Evolutionary conservation across 345 rosid genomes (phyloP).

Genomic region (Triadica sebifera): DNA sequence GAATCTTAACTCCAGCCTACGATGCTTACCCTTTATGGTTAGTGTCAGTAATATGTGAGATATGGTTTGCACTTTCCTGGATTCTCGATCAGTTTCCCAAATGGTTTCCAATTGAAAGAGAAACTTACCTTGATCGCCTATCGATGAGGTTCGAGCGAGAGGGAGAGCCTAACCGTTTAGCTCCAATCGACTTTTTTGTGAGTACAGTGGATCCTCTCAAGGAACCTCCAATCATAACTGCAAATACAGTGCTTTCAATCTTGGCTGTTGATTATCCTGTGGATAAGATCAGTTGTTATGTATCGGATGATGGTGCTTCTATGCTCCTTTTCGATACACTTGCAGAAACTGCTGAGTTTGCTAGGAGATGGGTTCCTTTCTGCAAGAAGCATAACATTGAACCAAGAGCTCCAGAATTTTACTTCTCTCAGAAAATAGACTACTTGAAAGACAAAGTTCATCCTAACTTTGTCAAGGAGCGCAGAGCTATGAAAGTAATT

Average conservation of each 20-base stretch:
- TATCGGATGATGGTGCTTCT: conserved; percentile 95
- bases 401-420: conserved; percentile 92
- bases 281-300: conserved; percentile 83
- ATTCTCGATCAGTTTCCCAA: conserved; percentile 97
- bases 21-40: conserved; percentile 96
- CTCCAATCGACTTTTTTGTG: conserved; percentile 82
- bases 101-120: conserved; percentile 88
- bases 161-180: conserved; percentile 70
- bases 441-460: conserved; percentile 93
- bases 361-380: conserved; percentile 96
- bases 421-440: conserved; percentile 89
- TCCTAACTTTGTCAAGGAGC: conserved; percentile 91
- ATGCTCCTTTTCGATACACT: conserved; percentile 88
- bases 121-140: conserved; percentile 87
- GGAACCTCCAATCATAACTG: conserved; percentile 96
- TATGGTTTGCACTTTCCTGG: conserved; percentile 97
- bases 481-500: conserved; percentile 93
- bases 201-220: conserved; percentile 98
- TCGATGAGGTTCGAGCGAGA: conserved; percentile 83
- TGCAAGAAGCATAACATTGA: conserved; percentile 84
- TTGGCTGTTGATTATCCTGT: conserved; percentile 81
- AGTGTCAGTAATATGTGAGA: conserved; percentile 86
- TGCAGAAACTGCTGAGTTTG: conserved; percentile 90
- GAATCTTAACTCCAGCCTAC: conserved; percentile 76
- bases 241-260: conserved; percentile 88